Percentiles rank a stretch among this genome's conserved stretches.
Conservation (phyloP, 2,329 filamentous ascomycete species). For the Arthrobotrys megalospora region DNA sequence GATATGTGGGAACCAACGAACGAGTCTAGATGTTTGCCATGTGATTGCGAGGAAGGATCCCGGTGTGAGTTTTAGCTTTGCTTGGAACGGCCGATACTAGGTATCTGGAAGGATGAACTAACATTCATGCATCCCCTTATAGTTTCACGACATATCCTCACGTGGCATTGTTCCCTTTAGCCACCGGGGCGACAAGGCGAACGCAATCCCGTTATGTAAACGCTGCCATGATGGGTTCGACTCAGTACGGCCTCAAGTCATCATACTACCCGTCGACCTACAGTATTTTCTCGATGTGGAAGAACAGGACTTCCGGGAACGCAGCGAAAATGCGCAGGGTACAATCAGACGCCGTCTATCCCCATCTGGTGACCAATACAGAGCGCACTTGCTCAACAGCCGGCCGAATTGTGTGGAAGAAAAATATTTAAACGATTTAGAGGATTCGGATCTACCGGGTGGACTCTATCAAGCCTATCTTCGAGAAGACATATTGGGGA, state of each 20-base stretch:
- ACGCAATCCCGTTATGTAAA: slow-evolving; percentile 25
- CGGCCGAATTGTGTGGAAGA: slow-evolving; percentile 3
- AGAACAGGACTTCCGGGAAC: slow-evolving; percentile 4
- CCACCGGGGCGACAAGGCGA: slow-evolving; percentile 27
- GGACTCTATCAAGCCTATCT: slow-evolving; percentile 24
- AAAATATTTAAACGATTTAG: slow-evolving; percentile 19
- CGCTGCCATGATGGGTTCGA: slow-evolving; percentile 21
- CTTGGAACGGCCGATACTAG: background rate
- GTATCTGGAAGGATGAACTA: background rate
- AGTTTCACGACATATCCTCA: slow-evolving; percentile 28
- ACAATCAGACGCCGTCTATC: background rate
- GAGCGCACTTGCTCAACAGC: slow-evolving; percentile 22
- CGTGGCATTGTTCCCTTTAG: slow-evolving; percentile 22
- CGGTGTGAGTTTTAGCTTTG: background rate
- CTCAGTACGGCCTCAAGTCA: slow-evolving; percentile 22
- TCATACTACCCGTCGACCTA: slow-evolving; percentile 17
- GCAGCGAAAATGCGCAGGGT: background rate
- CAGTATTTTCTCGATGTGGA: slow-evolving; percentile 28
- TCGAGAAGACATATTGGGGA: slow-evolving; percentile 30
- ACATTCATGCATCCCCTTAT: background rate
- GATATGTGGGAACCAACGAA: slow-evolving; percentile 23
- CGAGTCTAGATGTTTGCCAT: slow-evolving; percentile 15
- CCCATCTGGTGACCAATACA: slow-evolving; percentile 9
- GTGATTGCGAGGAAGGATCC: slow-evolving; percentile 24
- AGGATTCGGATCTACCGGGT: slow-evolving; percentile 10